Evolutionary conservation across 225 moss, liverwort and hornwort genomes (phyloP).

Genomic region (Antitrichia curtipendula): DNA sequence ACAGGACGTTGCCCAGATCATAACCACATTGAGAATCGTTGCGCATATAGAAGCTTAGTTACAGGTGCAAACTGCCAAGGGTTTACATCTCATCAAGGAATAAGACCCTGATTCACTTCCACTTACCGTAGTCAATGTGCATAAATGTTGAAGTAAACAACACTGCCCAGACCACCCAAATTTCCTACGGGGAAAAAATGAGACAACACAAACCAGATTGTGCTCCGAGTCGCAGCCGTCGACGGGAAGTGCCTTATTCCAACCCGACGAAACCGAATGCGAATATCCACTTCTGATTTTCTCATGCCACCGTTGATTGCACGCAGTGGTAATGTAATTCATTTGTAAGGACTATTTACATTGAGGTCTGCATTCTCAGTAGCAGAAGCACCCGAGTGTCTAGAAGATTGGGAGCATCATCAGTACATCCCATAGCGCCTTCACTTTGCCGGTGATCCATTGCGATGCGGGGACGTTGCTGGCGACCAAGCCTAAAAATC

Average conservation of each 20-base stretch:
- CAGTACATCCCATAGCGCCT: constrained; percentile 52
- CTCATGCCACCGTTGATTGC: background rate
- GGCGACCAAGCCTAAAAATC: constrained; percentile 47
- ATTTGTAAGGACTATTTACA: background rate
- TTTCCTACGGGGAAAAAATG: background rate
- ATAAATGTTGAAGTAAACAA: background rate
- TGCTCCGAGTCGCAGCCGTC: background rate
- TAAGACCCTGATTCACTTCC: background rate
- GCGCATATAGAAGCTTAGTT: background rate
- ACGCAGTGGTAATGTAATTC: background rate
- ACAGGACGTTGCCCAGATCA: background rate
- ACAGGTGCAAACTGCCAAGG: background rate
- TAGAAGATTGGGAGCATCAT: constrained; percentile 72
- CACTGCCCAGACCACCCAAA: background rate
- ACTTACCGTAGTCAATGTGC: background rate
- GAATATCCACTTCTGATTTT: background rate
- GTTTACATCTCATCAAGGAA: background rate
- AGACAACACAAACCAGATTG: background rate
- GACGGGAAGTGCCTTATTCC: background rate
- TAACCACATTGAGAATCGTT: background rate
- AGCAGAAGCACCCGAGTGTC: background rate
- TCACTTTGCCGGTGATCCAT: constrained; percentile 53
- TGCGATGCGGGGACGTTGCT: constrained; percentile 38
- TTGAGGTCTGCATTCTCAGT: background rate
- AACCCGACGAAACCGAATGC: background rate